Base-by-base conservation (phyloP, 495 filamentous ascomycete species). In the Copromyces sp. region DNA sequence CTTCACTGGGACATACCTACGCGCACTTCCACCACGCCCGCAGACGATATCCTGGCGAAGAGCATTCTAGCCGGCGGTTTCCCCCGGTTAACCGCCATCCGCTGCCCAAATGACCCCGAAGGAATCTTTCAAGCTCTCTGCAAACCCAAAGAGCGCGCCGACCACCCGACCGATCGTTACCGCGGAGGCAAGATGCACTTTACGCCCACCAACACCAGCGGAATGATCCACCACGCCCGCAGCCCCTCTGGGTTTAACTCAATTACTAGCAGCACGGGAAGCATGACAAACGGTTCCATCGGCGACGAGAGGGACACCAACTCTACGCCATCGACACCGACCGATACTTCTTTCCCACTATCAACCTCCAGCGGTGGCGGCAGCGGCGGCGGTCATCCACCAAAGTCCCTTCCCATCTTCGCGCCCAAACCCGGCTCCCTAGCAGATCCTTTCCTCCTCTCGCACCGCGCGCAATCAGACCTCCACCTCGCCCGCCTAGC, bases 1-100 rank as follows among this genome's bases (percentile, higher is more conserved):
- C 82, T 95, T 16, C 93, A 95, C 81, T 95, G 94, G 94, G 93
- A 97, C 76, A 87, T 94, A 37, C 87, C 90, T 1, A 81, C 83
- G 72, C 77, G 83, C 16, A 73, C 79, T 14, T 74, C 77, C 20
- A 78, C 83, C 32, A 85, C 82, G 42, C 72, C 76, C 24, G 91
- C 93, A 11, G 93, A 93, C 72, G 84, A 82, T 7, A 89, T 93
- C 71, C 86, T 97, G 42, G 91, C 92, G 17, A 87, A 86, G 73
- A 90, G 90, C 69, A 94, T 97, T 70, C 80, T 84, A 3, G 86
- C 86, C 17, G 84, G 82, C 12, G 91, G 91, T 5, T 95, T 97
- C 76, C 94, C 94, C 0, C 78, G 84, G 3, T 84, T 97, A 4
- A 86, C 86, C 65, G 83, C 82, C 3, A 79, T 97, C 16, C 89